phyloP scores from a whole-genome alignment of 306 rosid genomes.

The Cucurbita maxima region DNA sequence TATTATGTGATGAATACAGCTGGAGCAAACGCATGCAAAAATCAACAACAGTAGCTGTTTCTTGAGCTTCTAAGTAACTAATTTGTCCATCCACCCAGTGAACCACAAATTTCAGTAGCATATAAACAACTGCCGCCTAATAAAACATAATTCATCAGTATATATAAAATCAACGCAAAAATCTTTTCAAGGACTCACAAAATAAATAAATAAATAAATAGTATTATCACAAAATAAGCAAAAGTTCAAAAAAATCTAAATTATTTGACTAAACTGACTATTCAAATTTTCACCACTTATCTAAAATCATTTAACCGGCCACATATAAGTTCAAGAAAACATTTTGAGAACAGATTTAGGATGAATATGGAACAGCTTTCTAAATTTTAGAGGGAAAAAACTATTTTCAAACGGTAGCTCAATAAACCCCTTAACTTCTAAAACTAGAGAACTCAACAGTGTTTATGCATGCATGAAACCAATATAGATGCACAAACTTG shows the following conservation, averaged over 20 bases:
- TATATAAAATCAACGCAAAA: not conserved
- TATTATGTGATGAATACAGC: conserved; percentile 78
- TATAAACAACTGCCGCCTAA: conserved; percentile 90
- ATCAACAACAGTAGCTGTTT: conserved; percentile 57
- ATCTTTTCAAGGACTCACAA: not conserved
- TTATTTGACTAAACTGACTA: not conserved
- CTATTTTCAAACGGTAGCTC: not conserved
- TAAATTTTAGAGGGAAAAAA: not conserved
- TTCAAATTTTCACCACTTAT: not conserved
- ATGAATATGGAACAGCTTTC: not conserved
- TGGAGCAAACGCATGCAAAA: conserved; percentile 89
- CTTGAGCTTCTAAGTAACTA: conserved; percentile 64
- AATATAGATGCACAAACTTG: not conserved
- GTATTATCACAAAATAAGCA: not conserved
- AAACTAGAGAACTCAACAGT: not conserved
- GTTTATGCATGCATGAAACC: not conserved
- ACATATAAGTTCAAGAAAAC: not conserved
- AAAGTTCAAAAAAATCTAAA: not conserved
- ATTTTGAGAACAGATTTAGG: not conserved
- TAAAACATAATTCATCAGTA: conserved; percentile 5
- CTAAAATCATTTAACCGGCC: not conserved
- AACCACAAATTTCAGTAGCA: conserved; percentile 82
- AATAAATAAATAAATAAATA: not conserved
- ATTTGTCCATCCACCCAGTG: conserved; percentile 97
- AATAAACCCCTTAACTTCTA: not conserved